Base-by-base conservation (phyloP, 768 basidiomycete genomes). In the Auriscalpium microsporum region DNA sequence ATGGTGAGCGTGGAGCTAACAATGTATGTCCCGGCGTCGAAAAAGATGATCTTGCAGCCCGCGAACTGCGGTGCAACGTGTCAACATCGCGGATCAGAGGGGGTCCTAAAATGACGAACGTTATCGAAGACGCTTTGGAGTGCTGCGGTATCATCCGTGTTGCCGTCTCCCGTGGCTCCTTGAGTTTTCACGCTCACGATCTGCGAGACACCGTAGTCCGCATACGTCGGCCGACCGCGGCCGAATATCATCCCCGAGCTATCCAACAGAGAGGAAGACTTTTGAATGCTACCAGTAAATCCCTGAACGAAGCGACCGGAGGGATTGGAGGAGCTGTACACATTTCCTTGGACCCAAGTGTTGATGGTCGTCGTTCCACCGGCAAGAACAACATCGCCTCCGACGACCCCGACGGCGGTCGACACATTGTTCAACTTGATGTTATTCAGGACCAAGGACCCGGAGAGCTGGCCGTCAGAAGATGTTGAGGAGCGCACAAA, bases 301-400 rank as follows among this genome's bases (percentile, higher is more conserved):
- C 74, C 79, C 67, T 87, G 78, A 3, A 71, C 73, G 65, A 80
- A 90, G 8, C 48, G 65, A 3, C 72, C 72, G 1, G 62, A 56
- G 3, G 73, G 59, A 56, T 71, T 73, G 3, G 76, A 69, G 16
- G 87, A 86, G 2, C 67, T 71, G 66, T 78, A 91, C 34, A 86
- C 74, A 56, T 90, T 86, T 35, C 89, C 89, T 67, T 90, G 87
- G 2, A 74, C 87, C 89, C 89, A 91, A 11, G 83, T 78, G 0
- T 71, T 63, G 60, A 87, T 84, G 0, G 78, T 80, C n/a, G 64
- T 80, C 2, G 79, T 80, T 23, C 82, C 83, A 21, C 87, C 87
- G 19, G 68, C 63, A 14, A 88, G 77, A 8, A 86, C 75, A 6
- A 72, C 72, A 8, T 67, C 67, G 7, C 83, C 83, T 28, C 72